Percentiles rank a stretch among this genome's conserved stretches.
Conservation (phyloP, 164 flowering plant species). For the Cinnamomum chago region DNA sequence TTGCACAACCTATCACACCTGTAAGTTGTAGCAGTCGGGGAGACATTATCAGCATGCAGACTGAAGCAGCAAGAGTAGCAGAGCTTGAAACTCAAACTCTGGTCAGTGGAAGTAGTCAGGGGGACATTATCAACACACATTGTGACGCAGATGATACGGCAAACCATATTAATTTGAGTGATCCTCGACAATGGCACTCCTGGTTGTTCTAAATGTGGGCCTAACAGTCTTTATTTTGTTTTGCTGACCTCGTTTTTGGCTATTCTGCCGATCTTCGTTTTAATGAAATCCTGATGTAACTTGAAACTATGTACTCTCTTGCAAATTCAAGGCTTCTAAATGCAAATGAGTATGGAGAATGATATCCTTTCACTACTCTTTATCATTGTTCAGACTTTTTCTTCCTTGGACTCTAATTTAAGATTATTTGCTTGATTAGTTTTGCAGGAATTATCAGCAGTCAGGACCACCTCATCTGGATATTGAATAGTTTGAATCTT, state of each 20-base stretch:
- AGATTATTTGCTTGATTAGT: neutral
- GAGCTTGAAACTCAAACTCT: neutral
- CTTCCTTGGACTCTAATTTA: neutral
- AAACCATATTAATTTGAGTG: neutral
- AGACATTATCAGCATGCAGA: slow-evolving; percentile 21
- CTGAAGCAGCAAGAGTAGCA: neutral
- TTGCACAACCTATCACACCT: slow-evolving; percentile 30
- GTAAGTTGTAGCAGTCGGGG: slow-evolving; percentile 24
- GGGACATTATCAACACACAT: slow-evolving; percentile 20
- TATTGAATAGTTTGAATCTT: neutral
- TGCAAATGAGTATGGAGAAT: too few relatives aligned
- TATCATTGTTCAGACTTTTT: neutral
- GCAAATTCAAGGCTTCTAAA: slow-evolving; percentile 1
- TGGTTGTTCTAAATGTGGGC: neutral
- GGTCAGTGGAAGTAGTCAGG: slow-evolving; percentile 15
- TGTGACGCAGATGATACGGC: slow-evolving; percentile 6
- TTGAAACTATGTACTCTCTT: neutral
- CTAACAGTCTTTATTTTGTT: neutral
- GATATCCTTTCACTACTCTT: neutral
- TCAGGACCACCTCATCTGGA: neutral
- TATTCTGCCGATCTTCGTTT: neutral
- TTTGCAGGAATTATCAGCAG: neutral
- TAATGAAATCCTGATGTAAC: neutral
- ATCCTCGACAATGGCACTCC: slow-evolving; percentile 1
- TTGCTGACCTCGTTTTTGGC: neutral